Evolutionary conservation across 2,329 filamentous ascomycete genomes (phyloP).

Genomic region (Talaromyces piceae): DNA sequence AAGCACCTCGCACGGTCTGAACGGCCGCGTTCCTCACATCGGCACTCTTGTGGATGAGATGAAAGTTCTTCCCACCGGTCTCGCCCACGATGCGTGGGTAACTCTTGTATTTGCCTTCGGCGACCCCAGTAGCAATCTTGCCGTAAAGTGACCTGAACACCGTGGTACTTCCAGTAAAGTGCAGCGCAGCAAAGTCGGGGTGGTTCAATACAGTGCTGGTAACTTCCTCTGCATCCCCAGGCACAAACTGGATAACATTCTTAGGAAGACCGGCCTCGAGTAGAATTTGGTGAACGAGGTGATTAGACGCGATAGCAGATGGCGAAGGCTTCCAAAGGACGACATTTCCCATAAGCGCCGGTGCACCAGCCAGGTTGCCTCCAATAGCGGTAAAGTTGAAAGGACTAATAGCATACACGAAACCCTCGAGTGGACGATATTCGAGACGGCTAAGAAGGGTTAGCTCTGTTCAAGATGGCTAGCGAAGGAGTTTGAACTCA

Average conservation of each 20-base stretch:
- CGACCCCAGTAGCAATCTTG: conserved; percentile 72
- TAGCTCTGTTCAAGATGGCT: background rate
- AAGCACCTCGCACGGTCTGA: conserved; percentile 78
- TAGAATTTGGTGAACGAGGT: conserved; percentile 83
- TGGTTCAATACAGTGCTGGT: conserved; percentile 69
- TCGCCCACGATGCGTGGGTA: conserved; percentile 88
- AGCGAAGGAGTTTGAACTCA: conserved; percentile 22
- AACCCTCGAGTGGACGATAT: conserved; percentile 82
- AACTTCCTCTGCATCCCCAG: conserved; percentile 75
- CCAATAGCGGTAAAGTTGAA: conserved; percentile 97
- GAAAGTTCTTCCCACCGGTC: conserved; percentile 92
- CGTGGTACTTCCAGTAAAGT: conserved; percentile 88
- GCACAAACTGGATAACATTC: conserved; percentile 87
- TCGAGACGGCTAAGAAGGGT: conserved; percentile 56
- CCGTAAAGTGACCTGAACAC: conserved; percentile 88
- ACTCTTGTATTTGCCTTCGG: conserved; percentile 70
- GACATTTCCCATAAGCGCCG: conserved; percentile 86
- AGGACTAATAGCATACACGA: conserved; percentile 86
- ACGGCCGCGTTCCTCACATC: conserved; percentile 71
- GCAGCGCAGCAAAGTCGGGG: conserved; percentile 77
- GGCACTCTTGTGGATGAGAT: conserved; percentile 69
- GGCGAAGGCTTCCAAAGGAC: conserved; percentile 95
- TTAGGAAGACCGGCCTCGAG: conserved; percentile 51
- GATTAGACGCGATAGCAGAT: conserved; percentile 75
- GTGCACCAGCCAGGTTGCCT: conserved; percentile 73